These are phyloP conservation scores for Pseudozyma hubeiensis DNA, from an alignment of 1,284 basidiomycete genomes.

Conservation along the genomic window DNA sequence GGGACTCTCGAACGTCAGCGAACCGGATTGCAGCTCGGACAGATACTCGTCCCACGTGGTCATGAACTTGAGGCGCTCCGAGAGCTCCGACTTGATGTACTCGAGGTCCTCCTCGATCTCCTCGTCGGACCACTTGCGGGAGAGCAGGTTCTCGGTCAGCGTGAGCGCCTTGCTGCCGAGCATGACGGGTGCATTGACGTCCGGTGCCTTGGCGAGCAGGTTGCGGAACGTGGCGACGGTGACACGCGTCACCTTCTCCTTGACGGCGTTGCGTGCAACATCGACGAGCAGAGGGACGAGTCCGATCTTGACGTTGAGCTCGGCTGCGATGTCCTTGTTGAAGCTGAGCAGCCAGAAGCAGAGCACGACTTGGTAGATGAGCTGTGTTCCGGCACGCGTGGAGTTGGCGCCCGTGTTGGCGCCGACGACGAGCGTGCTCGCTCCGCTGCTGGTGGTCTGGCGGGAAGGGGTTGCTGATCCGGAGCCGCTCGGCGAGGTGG, in stretches of 20 bases:
- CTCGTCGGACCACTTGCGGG: conserved; percentile 93
- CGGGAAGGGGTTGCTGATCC: conserved; percentile 45
- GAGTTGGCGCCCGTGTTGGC: conserved; percentile 30
- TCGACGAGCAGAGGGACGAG: conserved; percentile 87
- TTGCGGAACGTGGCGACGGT: conserved; percentile 89
- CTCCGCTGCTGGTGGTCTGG: conserved; percentile 14
- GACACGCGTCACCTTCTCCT: conserved; percentile 98
- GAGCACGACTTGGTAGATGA: conserved; percentile 91
- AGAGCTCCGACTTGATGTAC: conserved; percentile 84
- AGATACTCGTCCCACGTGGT: conserved; percentile 96
- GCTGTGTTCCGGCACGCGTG: conserved; percentile 74
- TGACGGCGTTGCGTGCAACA: conserved; percentile 88
- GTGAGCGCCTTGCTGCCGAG: conserved; percentile 87
- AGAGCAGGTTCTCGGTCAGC: conserved; percentile 83
- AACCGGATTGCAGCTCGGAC: conserved; percentile 88
- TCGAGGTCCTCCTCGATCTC: conserved; percentile 87
- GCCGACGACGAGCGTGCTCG: conserved; percentile 39
- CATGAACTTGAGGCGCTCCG: conserved; percentile 83
- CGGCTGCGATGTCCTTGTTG: conserved; percentile 82
- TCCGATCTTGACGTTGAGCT: conserved; percentile 90
- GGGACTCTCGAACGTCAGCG: conserved; percentile 87
- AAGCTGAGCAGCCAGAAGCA: conserved; percentile 96
- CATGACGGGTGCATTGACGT: conserved; percentile 89
- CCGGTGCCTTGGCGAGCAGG: conserved; percentile 82
- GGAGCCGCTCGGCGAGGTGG: conserved; percentile 41